Evolutionary conservation across 2,329 filamentous ascomycete genomes (phyloP), one percentile per base, ranked within the genome.

Genomic region (Alternaria rosae): DNA sequence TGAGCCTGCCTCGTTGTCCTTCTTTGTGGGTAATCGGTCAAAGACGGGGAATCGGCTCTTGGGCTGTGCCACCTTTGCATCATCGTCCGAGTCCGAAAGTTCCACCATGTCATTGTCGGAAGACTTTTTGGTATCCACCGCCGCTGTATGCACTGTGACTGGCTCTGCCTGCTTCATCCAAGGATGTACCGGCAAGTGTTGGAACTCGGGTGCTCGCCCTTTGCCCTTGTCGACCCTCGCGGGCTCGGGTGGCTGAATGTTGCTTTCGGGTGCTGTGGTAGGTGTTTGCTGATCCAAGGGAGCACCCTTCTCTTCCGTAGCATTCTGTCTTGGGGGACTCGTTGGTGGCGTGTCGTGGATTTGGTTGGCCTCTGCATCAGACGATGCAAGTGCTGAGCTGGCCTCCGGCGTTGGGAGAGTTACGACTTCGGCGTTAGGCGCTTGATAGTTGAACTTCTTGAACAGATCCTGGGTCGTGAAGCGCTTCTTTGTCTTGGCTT

Each of bases 401-500:
- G 77, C 78, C 57, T 81, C 72, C 17, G 70, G 72, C 15, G 71
- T 77, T 9, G 68, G 66, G 20, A 71, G 64, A 13, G 54, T 60
- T 32, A 44, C 47, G 26, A 47, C 41, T 21, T 67, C 61, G 4
- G 66, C 65, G 5, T 68, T 62, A 10, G 69, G 62, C 17, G 81
- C 81, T 71, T 85, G 87, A 72, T 90, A 94, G 74, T 94, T 93
- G 82, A 98, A 97, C 23, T 88, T 87, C 55, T 92, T 90, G 73
- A 98, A 91, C 2, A 99, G 84, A 61, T 91, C 91, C 38, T 89
- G 88, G 70, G 94, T 95, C 7, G 90, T 89, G 67, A 97, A 91
- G 81, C 93, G 97, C 84, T 95, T 98, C 79, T 91, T 94, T 2
- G 93, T 82, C 81, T 90, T 92, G 23, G 92, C 91, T 76, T 97